phyloP scores from a whole-genome alignment of 2,329 filamentous ascomycete genomes.

The Xylariaceae sp. region DNA sequence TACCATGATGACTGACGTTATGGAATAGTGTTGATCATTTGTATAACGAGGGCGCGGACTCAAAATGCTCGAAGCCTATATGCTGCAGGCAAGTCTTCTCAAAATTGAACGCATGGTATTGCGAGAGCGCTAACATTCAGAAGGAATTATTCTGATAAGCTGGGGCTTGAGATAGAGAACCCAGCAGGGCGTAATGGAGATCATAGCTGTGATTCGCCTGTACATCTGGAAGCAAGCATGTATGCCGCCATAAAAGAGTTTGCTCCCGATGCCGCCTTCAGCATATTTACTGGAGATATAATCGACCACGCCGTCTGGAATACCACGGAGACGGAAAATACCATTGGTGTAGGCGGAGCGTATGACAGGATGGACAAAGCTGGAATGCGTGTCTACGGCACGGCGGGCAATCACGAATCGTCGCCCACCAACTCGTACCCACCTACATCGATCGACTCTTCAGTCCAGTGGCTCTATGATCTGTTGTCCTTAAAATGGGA shows the following conservation, averaged over 20 bases:
- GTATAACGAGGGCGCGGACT: conserved; percentile 50
- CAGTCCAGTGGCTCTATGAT: conserved; percentile 51
- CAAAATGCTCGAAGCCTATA: conserved; percentile 55
- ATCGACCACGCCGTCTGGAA: conserved; percentile 51
- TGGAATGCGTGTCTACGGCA: conserved; percentile 46
- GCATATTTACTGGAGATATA: conserved; percentile 59
- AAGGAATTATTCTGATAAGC: conserved; percentile 42
- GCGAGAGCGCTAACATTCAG: too few relatives aligned
- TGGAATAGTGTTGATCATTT: conserved; percentile 51
- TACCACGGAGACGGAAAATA: conserved; percentile 33
- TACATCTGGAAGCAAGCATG: conserved; percentile 51
- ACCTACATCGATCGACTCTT: conserved; percentile 35
- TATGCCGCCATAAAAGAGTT: conserved; percentile 46
- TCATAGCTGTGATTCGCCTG: conserved; percentile 49
- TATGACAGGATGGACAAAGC: conserved; percentile 43
- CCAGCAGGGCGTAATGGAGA: conserved; percentile 52
- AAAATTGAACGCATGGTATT: neutral
- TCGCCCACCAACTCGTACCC: conserved; percentile 51
- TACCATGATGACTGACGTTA: too few relatives aligned
- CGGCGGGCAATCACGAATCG: conserved; percentile 55
- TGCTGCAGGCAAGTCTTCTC: conserved; percentile 46
- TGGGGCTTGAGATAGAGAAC: conserved; percentile 43
- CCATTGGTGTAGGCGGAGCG: conserved; percentile 37
- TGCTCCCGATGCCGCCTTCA: conserved; percentile 46
- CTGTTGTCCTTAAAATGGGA: conserved; percentile 44